A percentile compares a stretch with the other conserved stretches of the same genome.
phyloP scores from a whole-genome alignment of 805 yeast genomes.

The Nakazawaea pomicola region DNA sequence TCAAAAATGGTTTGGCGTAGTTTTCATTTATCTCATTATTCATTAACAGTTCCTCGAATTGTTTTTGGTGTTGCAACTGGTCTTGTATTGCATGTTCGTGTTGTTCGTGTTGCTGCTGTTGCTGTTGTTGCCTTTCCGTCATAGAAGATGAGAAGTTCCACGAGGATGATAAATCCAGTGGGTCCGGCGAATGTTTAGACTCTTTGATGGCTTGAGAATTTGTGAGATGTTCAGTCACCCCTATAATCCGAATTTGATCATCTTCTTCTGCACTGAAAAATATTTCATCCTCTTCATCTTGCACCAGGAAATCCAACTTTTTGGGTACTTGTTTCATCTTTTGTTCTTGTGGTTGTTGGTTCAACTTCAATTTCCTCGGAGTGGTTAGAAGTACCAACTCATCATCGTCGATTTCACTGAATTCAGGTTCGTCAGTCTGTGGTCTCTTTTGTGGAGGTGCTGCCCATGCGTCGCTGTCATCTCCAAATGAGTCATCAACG shows the following conservation, averaged over 20 bases:
- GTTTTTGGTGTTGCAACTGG: background rate
- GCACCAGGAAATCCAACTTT: background rate
- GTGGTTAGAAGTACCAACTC: constrained; percentile 3
- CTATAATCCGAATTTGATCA: too few species aligned
- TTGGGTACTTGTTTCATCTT: background rate
- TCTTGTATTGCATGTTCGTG: too few species aligned
- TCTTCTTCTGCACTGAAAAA: background rate
- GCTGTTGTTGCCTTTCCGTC: background rate
- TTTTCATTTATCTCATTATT: background rate
- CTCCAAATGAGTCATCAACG: constrained; percentile 8
- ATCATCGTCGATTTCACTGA: constrained; percentile 6
- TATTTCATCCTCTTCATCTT: background rate
- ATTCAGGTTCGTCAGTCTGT: background rate
- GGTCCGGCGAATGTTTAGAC: background rate
- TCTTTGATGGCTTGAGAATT: background rate
- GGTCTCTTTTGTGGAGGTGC: too few species aligned
- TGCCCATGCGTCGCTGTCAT: constrained; percentile 2
- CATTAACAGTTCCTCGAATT: background rate
- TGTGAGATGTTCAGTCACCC: background rate
- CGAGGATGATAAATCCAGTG: background rate
- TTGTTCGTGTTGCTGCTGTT: background rate
- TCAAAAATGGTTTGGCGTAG: background rate
- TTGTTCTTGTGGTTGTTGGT: background rate
- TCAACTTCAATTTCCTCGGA: background rate
- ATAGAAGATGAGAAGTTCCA: constrained; percentile 1